A percentile compares a stretch with the other conserved stretches of the same genome.
phyloP scores from a whole-genome alignment of 2,329 filamentous ascomycete species.

The Diaporthe sp. region DNA sequence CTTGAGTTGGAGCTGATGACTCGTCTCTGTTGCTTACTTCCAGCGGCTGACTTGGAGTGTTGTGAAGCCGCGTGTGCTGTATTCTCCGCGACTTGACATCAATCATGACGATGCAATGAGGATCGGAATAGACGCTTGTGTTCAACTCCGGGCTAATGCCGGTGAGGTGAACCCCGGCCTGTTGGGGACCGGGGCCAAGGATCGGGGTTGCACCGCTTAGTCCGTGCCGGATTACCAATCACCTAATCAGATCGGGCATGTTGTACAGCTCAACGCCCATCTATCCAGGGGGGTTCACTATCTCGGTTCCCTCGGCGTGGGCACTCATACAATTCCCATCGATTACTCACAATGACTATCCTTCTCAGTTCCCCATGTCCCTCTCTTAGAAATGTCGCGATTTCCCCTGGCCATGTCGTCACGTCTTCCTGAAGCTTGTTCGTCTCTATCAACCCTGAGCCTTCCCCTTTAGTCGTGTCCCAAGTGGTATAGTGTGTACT shows the following conservation, averaged over 20 bases:
- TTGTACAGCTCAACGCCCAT: neutral
- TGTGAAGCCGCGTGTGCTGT: neutral
- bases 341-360: conserved; percentile 15
- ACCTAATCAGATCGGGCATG: neutral
- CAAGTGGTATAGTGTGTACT: neutral
- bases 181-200: neutral
- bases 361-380: neutral
- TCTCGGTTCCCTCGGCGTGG: conserved; percentile 22
- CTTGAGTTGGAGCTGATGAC: neutral
- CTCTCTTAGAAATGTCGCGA: conserved; percentile 1
- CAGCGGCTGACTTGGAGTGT: neutral
- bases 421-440: neutral
- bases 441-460: neutral
- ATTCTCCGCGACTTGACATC: neutral
- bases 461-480: neutral
- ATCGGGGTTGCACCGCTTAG: neutral
- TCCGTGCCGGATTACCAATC: conserved; percentile 35
- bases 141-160: neutral
- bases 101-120: neutral
- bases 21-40: neutral
- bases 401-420: neutral
- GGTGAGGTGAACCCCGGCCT: neutral
- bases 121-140: neutral
- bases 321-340: neutral
- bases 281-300: conserved; percentile 6